A percentile compares a stretch with the other conserved stretches of the same genome.
Conservation (phyloP, 306 rosid genomes). For the Quercus mongolica region DNA sequence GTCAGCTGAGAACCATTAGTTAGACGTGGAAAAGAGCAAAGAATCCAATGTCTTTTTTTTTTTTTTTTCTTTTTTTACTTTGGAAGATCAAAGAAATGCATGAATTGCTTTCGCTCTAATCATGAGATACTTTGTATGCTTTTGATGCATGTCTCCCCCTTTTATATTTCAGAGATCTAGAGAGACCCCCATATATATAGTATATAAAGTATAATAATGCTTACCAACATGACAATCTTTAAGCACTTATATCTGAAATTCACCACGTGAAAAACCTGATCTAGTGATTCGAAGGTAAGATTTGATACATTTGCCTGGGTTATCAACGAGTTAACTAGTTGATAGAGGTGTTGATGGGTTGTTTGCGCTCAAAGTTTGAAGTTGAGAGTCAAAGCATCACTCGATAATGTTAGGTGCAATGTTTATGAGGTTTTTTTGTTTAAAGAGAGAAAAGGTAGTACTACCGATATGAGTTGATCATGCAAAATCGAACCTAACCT, state of each 20-base stretch:
- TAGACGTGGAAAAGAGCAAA: constrained; percentile 18
- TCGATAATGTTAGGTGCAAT: no score
- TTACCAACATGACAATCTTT: not conserved
- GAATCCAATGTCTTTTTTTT: constrained; percentile 14
- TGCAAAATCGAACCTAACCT: no score
- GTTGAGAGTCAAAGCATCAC: no score
- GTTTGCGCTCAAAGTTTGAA: no score
- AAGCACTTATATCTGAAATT: not conserved
- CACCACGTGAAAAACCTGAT: constrained; percentile 9
- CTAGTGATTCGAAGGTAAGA: constrained; percentile 1
- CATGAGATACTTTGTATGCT: constrained; percentile 42
- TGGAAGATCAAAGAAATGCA: constrained; percentile 47
- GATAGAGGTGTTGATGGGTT: not conserved
- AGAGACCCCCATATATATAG: not conserved
- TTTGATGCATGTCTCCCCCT: constrained; percentile 35
- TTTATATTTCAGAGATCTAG: not conserved
- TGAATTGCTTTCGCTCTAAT: constrained; percentile 37
- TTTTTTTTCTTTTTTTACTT: not conserved
- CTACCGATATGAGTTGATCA: no score
- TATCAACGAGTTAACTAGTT: not conserved
- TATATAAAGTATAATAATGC: not conserved
- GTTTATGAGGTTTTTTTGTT: no score
- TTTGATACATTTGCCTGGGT: not conserved
- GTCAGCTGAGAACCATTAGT: not conserved
- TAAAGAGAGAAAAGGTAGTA: no score